These are phyloP conservation scores for Casaregolazyma lundiana DNA, from an alignment of 1,139 yeast species.

Conservation along the genomic window DNA sequence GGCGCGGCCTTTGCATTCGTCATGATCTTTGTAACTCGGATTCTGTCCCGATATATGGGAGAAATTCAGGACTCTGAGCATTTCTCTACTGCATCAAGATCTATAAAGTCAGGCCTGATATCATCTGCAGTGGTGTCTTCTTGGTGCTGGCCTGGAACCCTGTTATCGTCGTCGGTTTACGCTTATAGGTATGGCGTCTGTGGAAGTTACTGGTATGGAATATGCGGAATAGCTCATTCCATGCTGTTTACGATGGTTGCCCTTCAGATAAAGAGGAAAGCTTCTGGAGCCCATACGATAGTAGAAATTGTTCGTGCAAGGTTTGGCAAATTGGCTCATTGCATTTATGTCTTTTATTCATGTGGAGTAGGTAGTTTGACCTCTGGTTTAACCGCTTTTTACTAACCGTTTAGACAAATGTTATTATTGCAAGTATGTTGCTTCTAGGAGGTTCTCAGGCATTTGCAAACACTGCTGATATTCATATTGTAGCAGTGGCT, in stretches of 20 bases:
- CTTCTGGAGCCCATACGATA: constrained; percentile 55
- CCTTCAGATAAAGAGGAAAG: constrained; percentile 48
- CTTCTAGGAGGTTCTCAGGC: constrained; percentile 72
- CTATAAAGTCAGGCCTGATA: constrained; percentile 72
- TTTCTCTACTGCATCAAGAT: constrained; percentile 80
- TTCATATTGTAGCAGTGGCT: constrained; percentile 74
- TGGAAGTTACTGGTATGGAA: constrained; percentile 67
- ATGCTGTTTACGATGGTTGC: constrained; percentile 65
- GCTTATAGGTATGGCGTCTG: constrained; percentile 70
- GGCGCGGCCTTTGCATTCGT: constrained; percentile 77
- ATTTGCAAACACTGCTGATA: constrained; percentile 69
- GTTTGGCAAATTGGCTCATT: constrained; percentile 62
- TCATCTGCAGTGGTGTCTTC: constrained; percentile 82
- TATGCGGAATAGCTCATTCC: constrained; percentile 67
- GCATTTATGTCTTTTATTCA: constrained; percentile 62
- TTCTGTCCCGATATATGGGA: constrained; percentile 67
- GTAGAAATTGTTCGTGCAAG: constrained; percentile 61
- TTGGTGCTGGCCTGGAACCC: constrained; percentile 91
- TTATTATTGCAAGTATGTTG: constrained; percentile 81
- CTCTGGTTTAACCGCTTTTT: no score
- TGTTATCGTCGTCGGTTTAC: constrained; percentile 66
- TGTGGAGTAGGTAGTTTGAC: no score
- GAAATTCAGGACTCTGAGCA: constrained; percentile 87
- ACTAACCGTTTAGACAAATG: no score
- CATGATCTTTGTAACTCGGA: constrained; percentile 69